These are phyloP conservation scores for Auricularia heimuer DNA, from an alignment of 768 basidiomycete genomes.

Conservation along the genomic window DNA sequence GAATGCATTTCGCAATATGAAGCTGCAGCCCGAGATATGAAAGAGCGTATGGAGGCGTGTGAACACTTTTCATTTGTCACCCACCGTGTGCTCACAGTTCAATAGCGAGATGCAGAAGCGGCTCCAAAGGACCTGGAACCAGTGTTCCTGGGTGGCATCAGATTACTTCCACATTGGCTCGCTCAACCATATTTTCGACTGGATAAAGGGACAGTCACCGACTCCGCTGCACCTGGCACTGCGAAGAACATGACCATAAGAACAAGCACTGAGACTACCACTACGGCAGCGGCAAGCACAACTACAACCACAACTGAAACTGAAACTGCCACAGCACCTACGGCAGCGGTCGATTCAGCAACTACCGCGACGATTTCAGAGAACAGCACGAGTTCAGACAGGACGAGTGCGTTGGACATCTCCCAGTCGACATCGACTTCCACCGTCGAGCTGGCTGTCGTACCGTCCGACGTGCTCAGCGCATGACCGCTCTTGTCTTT, in stretches of 20 bases:
- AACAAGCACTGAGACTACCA: too few species aligned
- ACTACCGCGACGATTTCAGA: not conserved
- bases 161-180: conserved; percentile 55
- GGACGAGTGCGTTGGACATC: too few species aligned
- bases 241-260: too few species aligned
- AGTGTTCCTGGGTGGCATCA: conserved; percentile 26
- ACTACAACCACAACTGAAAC: too few species aligned
- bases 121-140: conserved; percentile 14
- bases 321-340: conserved; percentile 6
- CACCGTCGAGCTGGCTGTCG: too few species aligned
- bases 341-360: not conserved
- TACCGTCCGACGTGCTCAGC: too few species aligned
- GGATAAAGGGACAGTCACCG: too few species aligned
- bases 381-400: too few species aligned
- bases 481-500: too few species aligned
- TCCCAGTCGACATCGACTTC: too few species aligned
- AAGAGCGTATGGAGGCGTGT: conserved; percentile 44
- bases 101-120: conserved; percentile 39
- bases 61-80: conserved; percentile 1
- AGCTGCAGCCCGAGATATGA: conserved; percentile 50
- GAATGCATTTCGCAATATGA: conserved; percentile 37
- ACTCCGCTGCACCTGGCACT: conserved; percentile 16
- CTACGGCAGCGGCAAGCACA: too few species aligned
- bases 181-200: conserved; percentile 59
- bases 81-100: too few species aligned